Evolutionary conservation across 441 rosid species (phyloP), one percentile per base, ranked within the genome.

Genomic region (Erysimum cheiri): DNA sequence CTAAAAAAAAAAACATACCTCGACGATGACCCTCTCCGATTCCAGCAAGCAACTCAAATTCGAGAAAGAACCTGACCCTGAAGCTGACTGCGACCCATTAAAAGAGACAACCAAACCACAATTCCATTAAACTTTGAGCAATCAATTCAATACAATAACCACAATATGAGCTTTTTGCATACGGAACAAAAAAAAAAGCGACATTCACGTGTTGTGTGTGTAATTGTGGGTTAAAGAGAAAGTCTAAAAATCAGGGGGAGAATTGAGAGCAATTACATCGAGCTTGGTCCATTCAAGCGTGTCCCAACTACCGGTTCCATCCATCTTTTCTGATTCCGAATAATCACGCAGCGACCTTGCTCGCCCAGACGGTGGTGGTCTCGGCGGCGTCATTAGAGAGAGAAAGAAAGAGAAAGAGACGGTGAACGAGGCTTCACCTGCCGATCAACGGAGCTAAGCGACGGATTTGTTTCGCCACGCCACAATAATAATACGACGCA

Each of bases 271-370:
- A 73, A 60, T 19, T 75, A 92, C 99, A 80, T 92, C 98, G 55
- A 82, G 52, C 84, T 92, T 81, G 67, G 84, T 88, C 98, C 98
- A 95, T 72, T 88, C 99, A 69, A 92, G 82, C 47, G 84, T 74
- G 50, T 90, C 90, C 97, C 97, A 92, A 79, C 96, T 86, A 53
- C 87, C 92, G 41, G 85, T 78, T 43, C 80, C 87, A 39, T 92
- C 96, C 84, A 87, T 80, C 85, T 80, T 81, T 69, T 89, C 90
- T 71, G 83, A 72, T 60, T 40, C 64, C 12, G 84, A 63, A 74
- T 77, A 85, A 40, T 41, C 64, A 11, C 88, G 77, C 41, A 81
- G 74, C 70, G 95, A 80, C 70, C 80, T 70, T 43, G 83, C 52
- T 60, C 88, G 79, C 37, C 69, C 41, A 58, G 77, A 56, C 35